Evolutionary conservation across 495 filamentous ascomycete species (phyloP), one percentile per base, ranked within the genome.

Genomic region (Margaritispora aquatica): DNA sequence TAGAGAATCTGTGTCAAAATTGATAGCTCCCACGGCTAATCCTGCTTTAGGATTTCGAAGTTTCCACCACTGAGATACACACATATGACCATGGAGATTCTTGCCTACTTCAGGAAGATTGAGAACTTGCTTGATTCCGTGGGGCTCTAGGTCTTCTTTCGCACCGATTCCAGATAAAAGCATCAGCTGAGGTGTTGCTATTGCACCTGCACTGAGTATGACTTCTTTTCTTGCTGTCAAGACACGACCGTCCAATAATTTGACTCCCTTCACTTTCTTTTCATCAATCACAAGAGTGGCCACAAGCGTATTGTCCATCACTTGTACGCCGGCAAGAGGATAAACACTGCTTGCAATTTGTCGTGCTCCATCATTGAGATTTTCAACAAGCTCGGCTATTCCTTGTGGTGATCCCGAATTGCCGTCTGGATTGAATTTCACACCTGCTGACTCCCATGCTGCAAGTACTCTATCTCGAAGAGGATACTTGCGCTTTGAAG

Each of bases 111-210:
- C 80, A 0, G 83, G 82, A 0, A 81, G 71, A 58, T 86, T 78
- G 27, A 69, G 61, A 0, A 86, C 55, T 0, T 83, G 69, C 2
- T 72, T 63, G 55, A 88, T 86, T 17, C 67, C 66, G 51, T 77
- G 73, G 10, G 61, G 62, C 3, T 66, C n/a, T 0, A 89, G 75
- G 31, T 85, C 76, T 0, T 61, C 64, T 2, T 53, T 58, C 0
- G 81, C 77, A 2, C 86, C 85, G 49, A 89, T 71, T 13, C 87
- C 86, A 1, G 76, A 82, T 2, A 86, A 75, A 62, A 85, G 82
- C 15, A 89, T 77, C 1, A 88, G 61, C 60, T 84, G 80, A 0
- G 84, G 84, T 0, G 82, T 76, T 73, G 84, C 80, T 70, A 81
- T 82, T 1, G 77, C 65, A 27, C 86, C 85, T 5, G 75, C 85